Evolutionary conservation across 352 stramenopile species (phyloP).

Genomic region (Globisporangium paddicum): DNA sequence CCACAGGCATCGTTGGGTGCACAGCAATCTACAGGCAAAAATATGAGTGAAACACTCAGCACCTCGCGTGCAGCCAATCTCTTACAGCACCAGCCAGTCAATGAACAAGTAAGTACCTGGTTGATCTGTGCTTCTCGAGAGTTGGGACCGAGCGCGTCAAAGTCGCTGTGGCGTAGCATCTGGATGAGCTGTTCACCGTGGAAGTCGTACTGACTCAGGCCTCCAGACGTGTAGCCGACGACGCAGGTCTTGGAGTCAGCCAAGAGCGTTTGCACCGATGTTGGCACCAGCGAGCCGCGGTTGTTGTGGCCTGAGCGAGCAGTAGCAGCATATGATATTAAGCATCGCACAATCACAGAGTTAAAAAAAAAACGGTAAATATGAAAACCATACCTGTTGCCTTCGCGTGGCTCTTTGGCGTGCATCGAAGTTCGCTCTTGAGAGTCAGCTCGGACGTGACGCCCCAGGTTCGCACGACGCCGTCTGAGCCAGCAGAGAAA

Average conservation of each 20-base stretch:
- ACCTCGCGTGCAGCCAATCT: no score
- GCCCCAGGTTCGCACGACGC: slow-evolving; percentile 73
- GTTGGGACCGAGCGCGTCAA: slow-evolving; percentile 52
- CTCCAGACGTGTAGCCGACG: slow-evolving; percentile 72
- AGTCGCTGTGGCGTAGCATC: slow-evolving; percentile 56
- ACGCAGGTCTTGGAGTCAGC: slow-evolving; percentile 78
- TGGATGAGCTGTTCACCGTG: slow-evolving; percentile 76
- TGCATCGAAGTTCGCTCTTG: slow-evolving; percentile 69
- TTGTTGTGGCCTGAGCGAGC: slow-evolving; percentile 33
- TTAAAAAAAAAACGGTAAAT: not conserved
- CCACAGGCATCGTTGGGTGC: slow-evolving; percentile 81
- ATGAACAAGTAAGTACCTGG: slow-evolving; percentile 25
- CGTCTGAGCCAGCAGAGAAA: slow-evolving; percentile 77
- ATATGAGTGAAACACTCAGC: no score
- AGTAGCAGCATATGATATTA: not conserved
- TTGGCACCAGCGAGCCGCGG: slow-evolving; percentile 55
- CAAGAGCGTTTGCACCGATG: slow-evolving; percentile 64
- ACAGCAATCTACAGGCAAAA: slow-evolving; percentile 47
- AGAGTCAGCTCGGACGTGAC: slow-evolving; percentile 67
- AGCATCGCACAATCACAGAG: not conserved
- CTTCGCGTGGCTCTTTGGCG: slow-evolving; percentile 45
- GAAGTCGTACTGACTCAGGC: slow-evolving; percentile 70
- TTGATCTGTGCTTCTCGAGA: slow-evolving; percentile 71
- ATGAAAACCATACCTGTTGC: slow-evolving; percentile 29
- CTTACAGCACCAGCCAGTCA: no score